phyloP scores from a whole-genome alignment of 345 rosid species.

The Hibiscus syriacus region DNA sequence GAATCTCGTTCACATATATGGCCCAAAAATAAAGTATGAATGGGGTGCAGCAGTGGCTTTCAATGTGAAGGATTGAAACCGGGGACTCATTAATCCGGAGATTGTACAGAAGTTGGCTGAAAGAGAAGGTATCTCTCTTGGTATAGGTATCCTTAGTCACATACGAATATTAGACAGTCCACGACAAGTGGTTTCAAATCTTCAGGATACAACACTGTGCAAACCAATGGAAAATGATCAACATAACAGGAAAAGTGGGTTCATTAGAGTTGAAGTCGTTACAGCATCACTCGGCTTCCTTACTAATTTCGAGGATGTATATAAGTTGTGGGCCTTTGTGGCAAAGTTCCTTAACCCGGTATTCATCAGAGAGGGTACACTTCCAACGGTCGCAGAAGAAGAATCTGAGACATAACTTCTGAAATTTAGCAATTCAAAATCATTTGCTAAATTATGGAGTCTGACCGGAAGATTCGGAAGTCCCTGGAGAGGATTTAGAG shows the following conservation, averaged over 20 bases:
- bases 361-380: constrained; percentile 59
- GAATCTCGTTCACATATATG: constrained; percentile 82
- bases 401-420: constrained; percentile 45
- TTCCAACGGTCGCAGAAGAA: constrained; percentile 65
- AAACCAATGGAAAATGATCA: constrained; percentile 67
- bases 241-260: constrained; percentile 47
- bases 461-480: constrained; percentile 24
- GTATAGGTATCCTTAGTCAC: constrained; percentile 87
- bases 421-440: background rate
- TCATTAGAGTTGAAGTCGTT: constrained; percentile 78
- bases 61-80: constrained; percentile 62
- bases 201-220: constrained; percentile 56
- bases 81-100: constrained; percentile 83
- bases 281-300: constrained; percentile 94
- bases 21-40: constrained; percentile 95
- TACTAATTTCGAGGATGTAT: constrained; percentile 94
- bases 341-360: constrained; percentile 81
- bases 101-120: constrained; percentile 88
- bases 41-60: constrained; percentile 96
- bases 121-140: constrained; percentile 81
- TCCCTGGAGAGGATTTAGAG: constrained; percentile 11
- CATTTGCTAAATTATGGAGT: constrained; percentile 18
- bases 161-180: constrained; percentile 59
- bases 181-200: constrained; percentile 33
- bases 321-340: constrained; percentile 81